phyloP scores from a whole-genome alignment of 495 filamentous ascomycete genomes.

The Wilcoxina mikolae region DNA sequence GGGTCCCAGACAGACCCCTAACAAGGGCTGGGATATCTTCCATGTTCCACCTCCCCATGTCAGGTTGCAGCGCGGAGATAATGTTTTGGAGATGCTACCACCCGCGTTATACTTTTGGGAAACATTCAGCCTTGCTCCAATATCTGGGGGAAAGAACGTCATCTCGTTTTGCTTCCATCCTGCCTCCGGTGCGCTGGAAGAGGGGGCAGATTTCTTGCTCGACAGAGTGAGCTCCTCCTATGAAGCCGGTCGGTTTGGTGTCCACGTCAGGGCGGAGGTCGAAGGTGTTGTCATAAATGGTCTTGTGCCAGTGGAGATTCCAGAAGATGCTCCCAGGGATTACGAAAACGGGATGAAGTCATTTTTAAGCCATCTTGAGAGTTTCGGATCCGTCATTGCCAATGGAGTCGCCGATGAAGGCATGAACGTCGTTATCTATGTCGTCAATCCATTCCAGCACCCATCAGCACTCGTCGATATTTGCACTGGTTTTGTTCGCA shows the following conservation, averaged over 20 bases:
- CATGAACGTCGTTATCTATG: conserved; percentile 71
- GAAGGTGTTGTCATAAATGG: conserved; percentile 42
- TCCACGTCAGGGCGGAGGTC: conserved; percentile 43
- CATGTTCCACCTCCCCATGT: conserved; percentile 48
- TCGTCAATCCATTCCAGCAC: conserved; percentile 59
- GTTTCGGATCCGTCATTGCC: conserved; percentile 33
- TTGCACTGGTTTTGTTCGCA: conserved; percentile 59
- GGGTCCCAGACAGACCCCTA: neutral
- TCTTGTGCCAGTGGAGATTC: conserved; percentile 40
- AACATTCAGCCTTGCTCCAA: conserved; percentile 65
- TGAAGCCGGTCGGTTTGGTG: conserved; percentile 64
- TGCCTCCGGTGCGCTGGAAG: conserved; percentile 39
- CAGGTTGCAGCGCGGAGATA: conserved; percentile 61
- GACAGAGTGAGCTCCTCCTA: conserved; percentile 58
- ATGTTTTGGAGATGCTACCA: conserved; percentile 60
- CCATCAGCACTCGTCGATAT: conserved; percentile 54
- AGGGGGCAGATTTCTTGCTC: conserved; percentile 53
- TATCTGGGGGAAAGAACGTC: conserved; percentile 64
- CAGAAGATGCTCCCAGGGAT: neutral
- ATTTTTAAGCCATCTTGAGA: conserved; percentile 26
- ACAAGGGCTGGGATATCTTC: conserved; percentile 24
- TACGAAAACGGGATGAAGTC: conserved; percentile 24
- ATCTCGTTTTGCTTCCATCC: conserved; percentile 70
- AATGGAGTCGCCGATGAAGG: conserved; percentile 32
- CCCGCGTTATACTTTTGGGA: conserved; percentile 82